These are phyloP conservation scores for Penicillium decumbens DNA, from an alignment of 2,329 filamentous ascomycete genomes.

Conservation along the genomic window DNA sequence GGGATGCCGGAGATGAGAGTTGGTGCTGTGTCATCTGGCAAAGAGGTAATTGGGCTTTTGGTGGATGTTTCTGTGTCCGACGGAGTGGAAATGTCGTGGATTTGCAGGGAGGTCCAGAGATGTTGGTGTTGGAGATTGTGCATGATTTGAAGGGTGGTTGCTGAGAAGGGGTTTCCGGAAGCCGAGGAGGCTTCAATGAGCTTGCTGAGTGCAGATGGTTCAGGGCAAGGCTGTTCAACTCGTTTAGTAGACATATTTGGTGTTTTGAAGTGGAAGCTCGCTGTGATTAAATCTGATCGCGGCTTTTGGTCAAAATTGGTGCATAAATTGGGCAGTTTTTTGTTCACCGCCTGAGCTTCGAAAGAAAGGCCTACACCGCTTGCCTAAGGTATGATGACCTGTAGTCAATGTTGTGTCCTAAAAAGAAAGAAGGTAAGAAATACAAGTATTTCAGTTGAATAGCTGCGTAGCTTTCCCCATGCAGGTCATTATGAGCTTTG, in stretches of 20 bases:
- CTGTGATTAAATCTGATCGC: neutral
- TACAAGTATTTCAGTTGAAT: neutral
- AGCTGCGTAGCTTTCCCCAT: neutral
- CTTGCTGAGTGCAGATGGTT: conserved; percentile 39
- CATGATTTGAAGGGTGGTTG: conserved; percentile 55
- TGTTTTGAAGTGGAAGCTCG: neutral
- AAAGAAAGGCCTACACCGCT: neutral
- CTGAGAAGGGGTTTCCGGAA: conserved; percentile 28
- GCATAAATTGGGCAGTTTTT: neutral
- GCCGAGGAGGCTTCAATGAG: conserved; percentile 34
- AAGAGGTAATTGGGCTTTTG: neutral
- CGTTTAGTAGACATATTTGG: conserved; percentile 14
- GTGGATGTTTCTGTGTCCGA: neutral
- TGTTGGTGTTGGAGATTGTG: conserved; percentile 64
- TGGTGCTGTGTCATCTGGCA: conserved; percentile 28
- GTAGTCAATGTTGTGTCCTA: neutral
- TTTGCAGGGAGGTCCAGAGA: conserved; percentile 54
- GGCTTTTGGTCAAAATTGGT: neutral
- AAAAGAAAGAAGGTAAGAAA: neutral
- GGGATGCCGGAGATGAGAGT: conserved; percentile 59
- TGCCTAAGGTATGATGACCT: neutral
- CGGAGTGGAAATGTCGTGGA: conserved; percentile 37
- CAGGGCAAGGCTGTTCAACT: conserved; percentile 12
- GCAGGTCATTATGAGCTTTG: neutral
- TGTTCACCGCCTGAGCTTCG: conserved; percentile 4